Conservation (phyloP, 768 basidiomycete species). For the Termitomyces sp. region DNA sequence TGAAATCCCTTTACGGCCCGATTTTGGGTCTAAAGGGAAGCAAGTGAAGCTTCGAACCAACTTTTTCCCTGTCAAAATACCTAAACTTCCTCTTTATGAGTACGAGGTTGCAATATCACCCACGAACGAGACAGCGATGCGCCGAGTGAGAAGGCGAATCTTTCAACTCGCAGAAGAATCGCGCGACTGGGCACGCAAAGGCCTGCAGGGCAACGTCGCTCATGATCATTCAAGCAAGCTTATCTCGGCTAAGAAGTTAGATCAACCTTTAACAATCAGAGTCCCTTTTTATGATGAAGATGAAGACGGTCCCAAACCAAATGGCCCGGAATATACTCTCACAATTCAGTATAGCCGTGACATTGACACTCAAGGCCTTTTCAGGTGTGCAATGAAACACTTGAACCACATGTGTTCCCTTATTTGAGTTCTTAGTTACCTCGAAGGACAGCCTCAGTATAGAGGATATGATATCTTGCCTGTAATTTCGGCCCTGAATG, state of each 20-base stretch:
- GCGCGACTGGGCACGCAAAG: constrained; percentile 42
- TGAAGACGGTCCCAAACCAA: constrained; percentile 38
- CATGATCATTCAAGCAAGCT: constrained; percentile 53
- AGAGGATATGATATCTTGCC: constrained; percentile 55
- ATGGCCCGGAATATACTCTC: constrained; percentile 43
- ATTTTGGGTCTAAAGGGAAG: constrained; percentile 47
- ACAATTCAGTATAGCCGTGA: constrained; percentile 35
- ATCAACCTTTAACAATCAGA: constrained; percentile 37
- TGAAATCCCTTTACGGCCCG: constrained; percentile 54
- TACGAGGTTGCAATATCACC: constrained; percentile 58
- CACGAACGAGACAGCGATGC: constrained; percentile 41
- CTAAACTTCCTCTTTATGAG: constrained; percentile 48
- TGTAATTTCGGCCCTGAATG: constrained; percentile 57
- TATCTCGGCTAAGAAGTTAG: constrained; percentile 40
- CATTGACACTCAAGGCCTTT: constrained; percentile 49
- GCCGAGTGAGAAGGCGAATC: constrained; percentile 52
- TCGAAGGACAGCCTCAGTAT: constrained; percentile 49
- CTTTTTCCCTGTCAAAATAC: constrained; percentile 57
- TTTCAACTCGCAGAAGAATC: constrained; percentile 58
- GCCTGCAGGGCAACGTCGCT: constrained; percentile 45
- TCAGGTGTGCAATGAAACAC: constrained; percentile 25
- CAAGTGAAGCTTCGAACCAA: constrained; percentile 55
- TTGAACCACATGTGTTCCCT: constrained; percentile 24
- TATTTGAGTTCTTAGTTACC: constrained; percentile 39
- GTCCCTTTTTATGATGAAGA: constrained; percentile 48